Conservation (phyloP, 768 basidiomycete genomes). For the Tephrocybe sp. region DNA sequence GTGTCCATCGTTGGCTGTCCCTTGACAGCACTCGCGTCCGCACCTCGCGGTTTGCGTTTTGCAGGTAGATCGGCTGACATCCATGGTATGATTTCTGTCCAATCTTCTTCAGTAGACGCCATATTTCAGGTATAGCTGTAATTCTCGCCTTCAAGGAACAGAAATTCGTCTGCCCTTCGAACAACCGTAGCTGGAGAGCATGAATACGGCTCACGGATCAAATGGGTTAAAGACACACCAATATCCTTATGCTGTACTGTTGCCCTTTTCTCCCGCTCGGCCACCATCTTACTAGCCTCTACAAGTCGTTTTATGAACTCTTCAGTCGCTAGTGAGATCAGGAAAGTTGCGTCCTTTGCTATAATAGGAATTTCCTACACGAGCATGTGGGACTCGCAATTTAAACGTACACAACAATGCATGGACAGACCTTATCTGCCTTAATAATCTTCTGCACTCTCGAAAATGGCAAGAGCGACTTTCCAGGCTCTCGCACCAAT, state of each 20-base stretch:
- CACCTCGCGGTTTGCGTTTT: conserved; percentile 43
- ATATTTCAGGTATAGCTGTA: not conserved
- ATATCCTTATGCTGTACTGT: conserved; percentile 82
- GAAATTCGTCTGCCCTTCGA: conserved; percentile 69
- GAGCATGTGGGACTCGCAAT: no score
- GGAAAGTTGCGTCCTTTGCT: conserved; percentile 73
- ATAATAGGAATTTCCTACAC: conserved; percentile 73
- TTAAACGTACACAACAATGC: not conserved
- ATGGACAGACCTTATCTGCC: conserved; percentile 67
- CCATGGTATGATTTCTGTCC: conserved; percentile 60
- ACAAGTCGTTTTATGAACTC: conserved; percentile 80
- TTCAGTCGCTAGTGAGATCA: conserved; percentile 84
- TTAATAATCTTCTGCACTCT: conserved; percentile 85
- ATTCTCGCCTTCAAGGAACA: conserved; percentile 71
- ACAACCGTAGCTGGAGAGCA: conserved; percentile 52
- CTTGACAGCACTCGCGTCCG: conserved; percentile 16
- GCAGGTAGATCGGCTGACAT: conserved; percentile 40
- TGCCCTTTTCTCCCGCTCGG: conserved; percentile 67
- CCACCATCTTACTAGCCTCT: conserved; percentile 69
- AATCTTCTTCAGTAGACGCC: not conserved
- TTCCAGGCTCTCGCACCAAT: conserved; percentile 48
- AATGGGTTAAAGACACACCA: conserved; percentile 43
- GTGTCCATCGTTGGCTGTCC: conserved; percentile 43
- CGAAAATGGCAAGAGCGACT: conserved; percentile 71
- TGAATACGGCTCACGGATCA: not conserved